Conservation (phyloP, 768 basidiomycete species). For the Trametes cubensis region DNA sequence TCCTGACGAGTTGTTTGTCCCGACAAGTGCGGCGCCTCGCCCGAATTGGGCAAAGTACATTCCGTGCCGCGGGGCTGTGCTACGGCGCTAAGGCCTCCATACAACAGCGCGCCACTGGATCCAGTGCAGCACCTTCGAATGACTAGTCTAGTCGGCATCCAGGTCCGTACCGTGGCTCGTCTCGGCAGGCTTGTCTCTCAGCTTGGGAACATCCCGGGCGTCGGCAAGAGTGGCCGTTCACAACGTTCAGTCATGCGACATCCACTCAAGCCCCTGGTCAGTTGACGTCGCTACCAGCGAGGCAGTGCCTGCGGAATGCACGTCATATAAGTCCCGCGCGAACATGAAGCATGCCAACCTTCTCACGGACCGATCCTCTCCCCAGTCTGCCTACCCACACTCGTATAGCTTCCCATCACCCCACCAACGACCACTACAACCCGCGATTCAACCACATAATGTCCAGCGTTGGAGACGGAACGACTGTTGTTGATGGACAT, state of each 20-base stretch:
- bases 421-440: not conserved
- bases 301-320: not conserved
- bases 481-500: constrained; percentile 49
- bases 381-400: not conserved
- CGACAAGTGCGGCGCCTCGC: not conserved
- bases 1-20: constrained; percentile 10
- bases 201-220: too few relatives aligned
- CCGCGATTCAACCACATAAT: not conserved
- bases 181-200: too few relatives aligned
- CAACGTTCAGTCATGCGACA: not conserved
- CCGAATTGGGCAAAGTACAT: not conserved
- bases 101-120: too few relatives aligned
- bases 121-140: too few relatives aligned
- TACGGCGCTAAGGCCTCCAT: not conserved
- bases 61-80: not conserved
- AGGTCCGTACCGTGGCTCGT: too few relatives aligned
- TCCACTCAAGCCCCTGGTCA: not conserved
- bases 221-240: too few relatives aligned
- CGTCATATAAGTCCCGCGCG: too few relatives aligned
- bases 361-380: not conserved
- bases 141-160: too few relatives aligned
- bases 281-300: not conserved
- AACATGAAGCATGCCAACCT: too few relatives aligned
- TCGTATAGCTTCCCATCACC: not conserved
- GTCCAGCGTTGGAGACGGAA: constrained; percentile 44